Evolutionary conservation across 164 flowering plant species (phyloP).

Genomic region (Cinnamomum micranthum): DNA sequence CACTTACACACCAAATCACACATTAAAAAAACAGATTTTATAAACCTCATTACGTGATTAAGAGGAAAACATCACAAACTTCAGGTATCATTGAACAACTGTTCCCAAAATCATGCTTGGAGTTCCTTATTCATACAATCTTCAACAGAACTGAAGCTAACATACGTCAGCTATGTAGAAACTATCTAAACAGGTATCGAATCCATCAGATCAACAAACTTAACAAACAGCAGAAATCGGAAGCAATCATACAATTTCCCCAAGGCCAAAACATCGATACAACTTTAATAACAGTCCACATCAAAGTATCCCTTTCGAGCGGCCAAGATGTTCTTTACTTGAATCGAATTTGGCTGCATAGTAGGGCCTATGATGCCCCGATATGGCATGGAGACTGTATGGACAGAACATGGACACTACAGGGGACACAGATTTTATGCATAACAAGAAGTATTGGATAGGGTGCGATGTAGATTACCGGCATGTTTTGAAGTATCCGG

Average conservation of each 20-base stretch:
- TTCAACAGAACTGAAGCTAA: not conserved
- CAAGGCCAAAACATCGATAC: not conserved
- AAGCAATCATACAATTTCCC: not conserved
- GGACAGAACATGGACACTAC: too few species aligned
- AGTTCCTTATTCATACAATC: not conserved
- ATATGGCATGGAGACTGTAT: too few species aligned
- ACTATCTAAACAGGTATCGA: not conserved
- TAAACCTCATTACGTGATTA: not conserved
- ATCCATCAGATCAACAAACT: not conserved
- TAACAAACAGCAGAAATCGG: not conserved
- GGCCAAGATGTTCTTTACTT: not conserved
- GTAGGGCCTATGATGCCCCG: too few species aligned
- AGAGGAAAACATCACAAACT: not conserved
- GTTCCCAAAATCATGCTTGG: not conserved
- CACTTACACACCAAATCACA: not conserved
- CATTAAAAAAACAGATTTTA: too few species aligned
- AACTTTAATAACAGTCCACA: not conserved
- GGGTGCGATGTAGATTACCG: too few species aligned
- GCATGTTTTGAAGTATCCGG: too few species aligned
- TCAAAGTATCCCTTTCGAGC: not conserved
- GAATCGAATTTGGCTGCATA: too few species aligned
- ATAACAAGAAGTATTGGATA: too few species aligned
- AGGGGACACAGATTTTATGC: too few species aligned
- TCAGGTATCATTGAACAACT: not conserved
- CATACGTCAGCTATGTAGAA: not conserved